Evolutionary conservation across 306 rosid species (phyloP).

Genomic region (Lupinus albus): DNA sequence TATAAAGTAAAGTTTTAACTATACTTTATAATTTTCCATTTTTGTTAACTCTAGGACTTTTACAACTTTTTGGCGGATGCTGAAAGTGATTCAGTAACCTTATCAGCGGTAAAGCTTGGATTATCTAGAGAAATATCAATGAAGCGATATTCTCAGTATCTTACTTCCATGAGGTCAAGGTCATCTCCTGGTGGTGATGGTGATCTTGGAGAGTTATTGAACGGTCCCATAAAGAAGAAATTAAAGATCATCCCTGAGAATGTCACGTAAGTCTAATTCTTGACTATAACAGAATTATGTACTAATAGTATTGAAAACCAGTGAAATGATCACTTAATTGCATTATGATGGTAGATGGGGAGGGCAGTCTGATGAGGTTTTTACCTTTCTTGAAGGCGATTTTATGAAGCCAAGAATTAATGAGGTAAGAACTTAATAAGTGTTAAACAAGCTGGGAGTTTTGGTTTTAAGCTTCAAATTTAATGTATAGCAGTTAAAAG

Average conservation of each 20-base stretch:
- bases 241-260: slow-evolving; percentile 72
- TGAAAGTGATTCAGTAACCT: slow-evolving; percentile 45
- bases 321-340: slow-evolving; percentile 17
- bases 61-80: slow-evolving; percentile 70
- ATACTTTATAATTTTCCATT: background rate
- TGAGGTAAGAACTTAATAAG: slow-evolving; percentile 55
- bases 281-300: background rate
- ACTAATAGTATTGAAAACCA: slow-evolving; percentile 2
- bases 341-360: slow-evolving; percentile 67
- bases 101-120: slow-evolving; percentile 39
- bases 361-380: slow-evolving; percentile 55
- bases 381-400: slow-evolving; percentile 49
- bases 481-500: background rate
- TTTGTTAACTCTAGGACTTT: slow-evolving; percentile 60
- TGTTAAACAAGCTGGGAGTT: background rate
- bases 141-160: slow-evolving; percentile 61
- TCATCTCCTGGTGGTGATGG: slow-evolving; percentile 49
- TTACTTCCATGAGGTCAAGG: slow-evolving; percentile 46
- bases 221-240: slow-evolving; percentile 73
- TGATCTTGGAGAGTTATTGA: slow-evolving; percentile 56
- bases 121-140: slow-evolving; percentile 34
- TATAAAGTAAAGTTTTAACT: no score
- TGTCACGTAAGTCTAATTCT: slow-evolving; percentile 56
- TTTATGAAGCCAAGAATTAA: slow-evolving; percentile 88
- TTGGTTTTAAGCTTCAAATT: slow-evolving; percentile 2